These are phyloP conservation scores for Neocatenulostroma microsporum DNA, from an alignment of 2,329 filamentous ascomycete genomes.

Conservation along the genomic window DNA sequence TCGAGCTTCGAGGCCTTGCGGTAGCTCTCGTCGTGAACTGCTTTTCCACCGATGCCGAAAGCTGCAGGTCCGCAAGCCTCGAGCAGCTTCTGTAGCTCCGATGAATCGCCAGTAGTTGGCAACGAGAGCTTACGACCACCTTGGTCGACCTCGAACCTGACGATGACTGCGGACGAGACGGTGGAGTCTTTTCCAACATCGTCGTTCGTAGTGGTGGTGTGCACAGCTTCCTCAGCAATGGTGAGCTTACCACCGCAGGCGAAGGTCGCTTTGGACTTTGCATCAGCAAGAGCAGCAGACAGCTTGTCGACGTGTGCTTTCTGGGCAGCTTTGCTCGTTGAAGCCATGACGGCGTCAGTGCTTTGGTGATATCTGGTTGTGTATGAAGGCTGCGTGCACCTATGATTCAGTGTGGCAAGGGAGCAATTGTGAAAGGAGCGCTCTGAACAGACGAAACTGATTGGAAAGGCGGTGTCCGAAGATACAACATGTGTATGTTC, in stretches of 20 bases:
- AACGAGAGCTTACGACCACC: background rate
- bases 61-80: constrained; percentile 36
- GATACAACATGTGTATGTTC: too few relatives aligned
- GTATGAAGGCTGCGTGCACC: too few relatives aligned
- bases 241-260: constrained; percentile 8
- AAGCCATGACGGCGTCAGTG: too few relatives aligned
- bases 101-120: constrained; percentile 1
- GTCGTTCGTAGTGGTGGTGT: too few relatives aligned
- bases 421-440: too few relatives aligned
- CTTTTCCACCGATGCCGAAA: constrained; percentile 40
- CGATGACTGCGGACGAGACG: background rate
- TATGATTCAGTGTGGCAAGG: too few relatives aligned
- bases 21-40: constrained; percentile 47
- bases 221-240: background rate
- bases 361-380: too few relatives aligned
- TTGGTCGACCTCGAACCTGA: background rate
- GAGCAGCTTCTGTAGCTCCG: constrained; percentile 11
- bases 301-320: background rate
- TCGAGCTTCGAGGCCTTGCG: constrained; percentile 49
- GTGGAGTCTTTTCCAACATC: background rate
- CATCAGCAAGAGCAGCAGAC: background rate
- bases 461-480: too few relatives aligned
- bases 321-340: too few relatives aligned
- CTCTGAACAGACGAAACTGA: too few relatives aligned
- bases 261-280: constrained; percentile 8